These are phyloP conservation scores for Aspergillus sparsus DNA, from an alignment of 495 filamentous ascomycete genomes.

Conservation along the genomic window DNA sequence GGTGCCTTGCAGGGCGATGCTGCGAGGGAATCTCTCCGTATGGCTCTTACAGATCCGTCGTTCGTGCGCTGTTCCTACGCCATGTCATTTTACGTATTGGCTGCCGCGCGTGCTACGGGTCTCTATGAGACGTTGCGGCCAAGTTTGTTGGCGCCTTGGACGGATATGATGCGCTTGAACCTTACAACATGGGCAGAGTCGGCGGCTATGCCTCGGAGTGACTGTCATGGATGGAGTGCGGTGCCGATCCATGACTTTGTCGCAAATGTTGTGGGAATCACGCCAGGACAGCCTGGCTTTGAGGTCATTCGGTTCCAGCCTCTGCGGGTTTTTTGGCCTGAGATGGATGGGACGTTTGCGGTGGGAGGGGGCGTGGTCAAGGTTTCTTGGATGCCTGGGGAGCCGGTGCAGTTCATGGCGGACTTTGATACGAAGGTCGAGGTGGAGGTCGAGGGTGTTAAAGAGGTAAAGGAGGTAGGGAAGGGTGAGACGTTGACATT, in stretches of 20 bases:
- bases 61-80: constrained; percentile 28
- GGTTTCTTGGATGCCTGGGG: neutral
- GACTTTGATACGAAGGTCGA: neutral
- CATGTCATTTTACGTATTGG: constrained; percentile 32
- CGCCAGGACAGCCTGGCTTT: constrained; percentile 23
- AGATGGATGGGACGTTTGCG: neutral
- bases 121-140: constrained; percentile 24
- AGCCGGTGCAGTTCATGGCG: neutral
- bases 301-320: constrained; percentile 26
- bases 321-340: constrained; percentile 5
- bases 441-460: neutral
- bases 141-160: constrained; percentile 26
- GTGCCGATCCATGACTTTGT: constrained; percentile 31
- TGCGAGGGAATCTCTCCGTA: constrained; percentile 16
- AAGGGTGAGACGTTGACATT: neutral
- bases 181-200: constrained; percentile 35
- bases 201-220: constrained; percentile 27
- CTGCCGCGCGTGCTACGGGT: constrained; percentile 24
- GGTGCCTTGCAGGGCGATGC: constrained; percentile 18
- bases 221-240: constrained; percentile 35
- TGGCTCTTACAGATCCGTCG: constrained; percentile 6
- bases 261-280: constrained; percentile 25
- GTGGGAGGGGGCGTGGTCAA: neutral
- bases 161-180: constrained; percentile 25
- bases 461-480: neutral